These are phyloP conservation scores for Aspergillus sojae DNA, from an alignment of 2,329 filamentous ascomycete species.

Conservation along the genomic window DNA sequence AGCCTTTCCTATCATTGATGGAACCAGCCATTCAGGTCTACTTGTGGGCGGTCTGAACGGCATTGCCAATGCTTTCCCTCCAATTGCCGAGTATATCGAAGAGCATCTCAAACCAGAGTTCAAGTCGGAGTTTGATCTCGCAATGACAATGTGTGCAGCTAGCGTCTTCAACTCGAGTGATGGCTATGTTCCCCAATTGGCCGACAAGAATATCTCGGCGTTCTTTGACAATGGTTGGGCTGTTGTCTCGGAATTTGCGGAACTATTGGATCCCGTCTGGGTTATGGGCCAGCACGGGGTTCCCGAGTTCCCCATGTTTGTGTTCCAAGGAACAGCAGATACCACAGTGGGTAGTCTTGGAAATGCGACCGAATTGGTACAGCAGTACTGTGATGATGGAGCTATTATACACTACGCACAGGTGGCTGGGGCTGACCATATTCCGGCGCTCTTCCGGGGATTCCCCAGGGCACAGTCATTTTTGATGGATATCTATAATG, in stretches of 20 bases:
- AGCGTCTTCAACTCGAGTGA: background rate
- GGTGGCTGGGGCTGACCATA: background rate
- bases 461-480: background rate
- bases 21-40: background rate
- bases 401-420: background rate
- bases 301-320: constrained; percentile 2
- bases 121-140: background rate
- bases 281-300: background rate
- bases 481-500: background rate
- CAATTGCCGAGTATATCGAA: background rate
- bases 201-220: background rate
- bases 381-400: background rate
- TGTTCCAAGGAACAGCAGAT: constrained; percentile 4
- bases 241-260: background rate
- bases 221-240: constrained; percentile 2
- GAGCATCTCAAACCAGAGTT: background rate
- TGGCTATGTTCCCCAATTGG: background rate
- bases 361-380: background rate
- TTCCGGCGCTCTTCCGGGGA: background rate
- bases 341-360: background rate
- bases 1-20: background rate
- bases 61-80: background rate
- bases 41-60: background rate
- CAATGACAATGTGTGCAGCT: background rate
- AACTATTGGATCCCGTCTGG: background rate